Evolutionary conservation across 805 yeast species (phyloP), one percentile per base, ranked within the genome.

Genomic region (Pichia nanzhaoensis): DNA sequence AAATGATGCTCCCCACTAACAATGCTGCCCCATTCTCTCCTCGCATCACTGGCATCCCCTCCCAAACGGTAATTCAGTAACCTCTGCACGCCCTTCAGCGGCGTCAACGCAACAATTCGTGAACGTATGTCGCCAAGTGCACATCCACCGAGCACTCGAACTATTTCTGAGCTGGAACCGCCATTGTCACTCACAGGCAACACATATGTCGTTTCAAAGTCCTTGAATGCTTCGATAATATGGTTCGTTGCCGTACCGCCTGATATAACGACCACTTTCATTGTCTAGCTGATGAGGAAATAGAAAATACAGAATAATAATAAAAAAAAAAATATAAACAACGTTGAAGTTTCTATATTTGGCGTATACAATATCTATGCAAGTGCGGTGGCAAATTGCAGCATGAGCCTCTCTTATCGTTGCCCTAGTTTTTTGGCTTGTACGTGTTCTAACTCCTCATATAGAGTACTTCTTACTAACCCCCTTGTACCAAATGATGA

Each of bases 111-210:
- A 0, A 88, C 84, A 24, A 89, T 71, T 45, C 98, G 64, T 0
- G 95, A 86, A 40, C 97, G 67, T 2, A 90, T 72, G 59, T 90
- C 98, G 2, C 98, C 98, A 44, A 90, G 87, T 0, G 97, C 96
- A 3, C 96, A 95, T 0, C 98, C 97, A 2, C 96, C 96, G 16
- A 90, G 70, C 1, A 88, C 86, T 13, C 96, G 66, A 5, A 89
- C 71, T 20, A 90, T 75, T 63, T 90, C 97, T 22, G 95, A 82
- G 0, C 96, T 87, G 2, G 96, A 89, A 0, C 97, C 97, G 16
- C 98, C 98, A 58, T 90, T 90, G 61, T 90, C 98, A 39, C 86
- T 79, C 14, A 90, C 77, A 0, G 98, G 98, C 31, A 90, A 64
- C 4, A 89, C 73, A 53, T 84, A 89, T 2, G 82, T 66, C 4